Conservation (phyloP, 2,329 filamentous ascomycete genomes). For the Lachnellula suecica region DNA sequence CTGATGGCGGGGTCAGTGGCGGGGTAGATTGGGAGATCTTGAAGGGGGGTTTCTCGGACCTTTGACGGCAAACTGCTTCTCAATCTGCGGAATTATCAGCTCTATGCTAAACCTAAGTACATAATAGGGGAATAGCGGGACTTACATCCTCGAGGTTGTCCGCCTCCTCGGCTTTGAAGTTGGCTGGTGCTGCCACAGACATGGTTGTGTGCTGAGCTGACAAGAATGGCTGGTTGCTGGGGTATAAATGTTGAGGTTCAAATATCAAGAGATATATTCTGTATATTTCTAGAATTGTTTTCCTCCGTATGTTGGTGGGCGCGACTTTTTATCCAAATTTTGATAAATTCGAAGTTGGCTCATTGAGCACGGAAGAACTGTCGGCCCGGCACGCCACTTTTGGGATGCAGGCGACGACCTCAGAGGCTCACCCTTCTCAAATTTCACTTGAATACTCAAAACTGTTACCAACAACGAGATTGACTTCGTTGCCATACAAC, state of each 20-base stretch:
- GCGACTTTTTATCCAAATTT: not conserved
- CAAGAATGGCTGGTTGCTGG: not conserved
- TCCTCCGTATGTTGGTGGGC: not conserved
- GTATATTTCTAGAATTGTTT: not conserved
- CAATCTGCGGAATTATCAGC: slow-evolving; percentile 63
- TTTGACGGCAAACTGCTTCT: slow-evolving; percentile 99
- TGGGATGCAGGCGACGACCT: not conserved
- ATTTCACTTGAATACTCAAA: not conserved
- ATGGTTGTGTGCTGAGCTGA: slow-evolving; percentile 8
- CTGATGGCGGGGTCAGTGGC: slow-evolving; percentile 38
- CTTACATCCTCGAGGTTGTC: slow-evolving; percentile 70
- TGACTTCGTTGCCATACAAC: too few relatives aligned
- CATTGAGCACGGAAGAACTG: not conserved
- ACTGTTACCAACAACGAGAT: not conserved
- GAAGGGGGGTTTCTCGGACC: slow-evolving; percentile 45
- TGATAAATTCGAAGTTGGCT: not conserved
- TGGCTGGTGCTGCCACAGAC: slow-evolving; percentile 28
- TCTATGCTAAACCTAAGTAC: slow-evolving; percentile 3
- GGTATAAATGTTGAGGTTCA: not conserved
- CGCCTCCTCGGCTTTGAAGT: slow-evolving; percentile 58
- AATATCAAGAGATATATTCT: not conserved
- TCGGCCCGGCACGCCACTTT: not conserved
- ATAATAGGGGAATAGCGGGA: slow-evolving; percentile 13
- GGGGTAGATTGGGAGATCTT: slow-evolving; percentile 15
- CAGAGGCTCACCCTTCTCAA: not conserved